These are phyloP conservation scores for Phytophthora pseudosyringae DNA, from an alignment of 352 stramenopile genomes.

Conservation along the genomic window DNA sequence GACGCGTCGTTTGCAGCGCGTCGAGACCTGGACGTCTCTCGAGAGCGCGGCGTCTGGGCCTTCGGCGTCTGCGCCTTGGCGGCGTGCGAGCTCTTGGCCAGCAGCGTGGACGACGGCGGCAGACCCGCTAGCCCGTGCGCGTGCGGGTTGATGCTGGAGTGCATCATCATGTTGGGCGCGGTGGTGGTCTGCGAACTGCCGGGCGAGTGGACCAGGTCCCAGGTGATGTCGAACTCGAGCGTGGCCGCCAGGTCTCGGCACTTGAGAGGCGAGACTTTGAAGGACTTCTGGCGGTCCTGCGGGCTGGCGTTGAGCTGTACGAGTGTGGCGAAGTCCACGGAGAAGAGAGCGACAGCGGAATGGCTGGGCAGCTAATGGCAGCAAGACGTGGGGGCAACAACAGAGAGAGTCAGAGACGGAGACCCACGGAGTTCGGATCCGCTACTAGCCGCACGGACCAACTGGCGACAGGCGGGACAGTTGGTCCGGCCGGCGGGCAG, in stretches of 20 bases:
- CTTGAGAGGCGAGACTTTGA: constrained; percentile 72
- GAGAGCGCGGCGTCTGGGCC: constrained; percentile 23
- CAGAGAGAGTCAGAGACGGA: constrained; percentile 28
- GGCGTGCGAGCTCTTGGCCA: constrained; percentile 24
- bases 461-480: constrained; percentile 12
- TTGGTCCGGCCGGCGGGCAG: constrained; percentile 6
- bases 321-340: constrained; percentile 74
- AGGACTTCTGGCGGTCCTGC: constrained; percentile 53
- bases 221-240: constrained; percentile 81
- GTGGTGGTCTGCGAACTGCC: constrained; percentile 18
- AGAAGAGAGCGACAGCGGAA: constrained; percentile 80
- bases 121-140: constrained; percentile 30
- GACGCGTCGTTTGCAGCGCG: constrained; percentile 30
- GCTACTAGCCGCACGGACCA: constrained; percentile 10
- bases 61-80: constrained; percentile 22
- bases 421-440: not conserved
- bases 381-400: constrained; percentile 12
- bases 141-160: constrained; percentile 20
- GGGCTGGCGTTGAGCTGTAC: constrained; percentile 53
- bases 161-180: constrained; percentile 30
- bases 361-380: constrained; percentile 68
- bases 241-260: constrained; percentile 77
- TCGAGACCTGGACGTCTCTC: constrained; percentile 27
- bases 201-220: constrained; percentile 52
- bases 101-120: constrained; percentile 51